A percentile compares a stretch with the other conserved stretches of the same genome.
These are phyloP conservation scores for Gloeopeniophorella convolvens DNA, from an alignment of 768 basidiomycete species.

Conservation along the genomic window DNA sequence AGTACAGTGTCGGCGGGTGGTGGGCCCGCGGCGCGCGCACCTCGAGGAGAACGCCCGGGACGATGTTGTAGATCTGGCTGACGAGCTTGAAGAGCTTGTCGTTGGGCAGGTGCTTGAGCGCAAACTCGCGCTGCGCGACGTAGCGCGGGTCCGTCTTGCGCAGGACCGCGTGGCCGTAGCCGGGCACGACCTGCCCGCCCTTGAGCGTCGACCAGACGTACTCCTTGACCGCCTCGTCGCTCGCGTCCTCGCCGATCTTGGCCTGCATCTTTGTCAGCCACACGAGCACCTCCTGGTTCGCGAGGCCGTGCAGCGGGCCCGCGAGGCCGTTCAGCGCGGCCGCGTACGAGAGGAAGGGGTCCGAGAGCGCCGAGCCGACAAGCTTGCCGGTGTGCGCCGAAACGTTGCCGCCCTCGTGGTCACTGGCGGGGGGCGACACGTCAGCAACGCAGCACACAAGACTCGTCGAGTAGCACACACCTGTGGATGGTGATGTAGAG, in stretches of 20 bases:
- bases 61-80: slow-evolving; percentile 79
- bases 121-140: slow-evolving; percentile 85
- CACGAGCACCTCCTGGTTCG: slow-evolving; percentile 94
- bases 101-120: slow-evolving; percentile 74
- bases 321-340: slow-evolving; percentile 95
- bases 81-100: slow-evolving; percentile 95
- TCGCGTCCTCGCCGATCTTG: slow-evolving; percentile 78
- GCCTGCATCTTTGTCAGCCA: slow-evolving; percentile 94
- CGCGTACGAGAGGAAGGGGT: slow-evolving; percentile 92
- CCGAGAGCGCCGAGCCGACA: slow-evolving; percentile 92
- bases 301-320: slow-evolving; percentile 93
- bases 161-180: slow-evolving; percentile 82
- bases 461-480: slow-evolving; percentile 26
- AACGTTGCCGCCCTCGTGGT: slow-evolving; percentile 98
- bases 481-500: slow-evolving; percentile 98
- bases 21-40: too few relatives aligned
- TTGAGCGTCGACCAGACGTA: slow-evolving; percentile 96
- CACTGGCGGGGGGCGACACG: slow-evolving; percentile 41
- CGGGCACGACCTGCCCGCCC: slow-evolving; percentile 89
- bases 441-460: neutral
- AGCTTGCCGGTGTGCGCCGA: slow-evolving; percentile 93
- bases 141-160: slow-evolving; percentile 92
- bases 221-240: slow-evolving; percentile 83
- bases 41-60: slow-evolving; percentile 85
- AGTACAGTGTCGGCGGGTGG: neutral